Conservation (phyloP, 345 rosid species). For the Mercurialis annua region DNA sequence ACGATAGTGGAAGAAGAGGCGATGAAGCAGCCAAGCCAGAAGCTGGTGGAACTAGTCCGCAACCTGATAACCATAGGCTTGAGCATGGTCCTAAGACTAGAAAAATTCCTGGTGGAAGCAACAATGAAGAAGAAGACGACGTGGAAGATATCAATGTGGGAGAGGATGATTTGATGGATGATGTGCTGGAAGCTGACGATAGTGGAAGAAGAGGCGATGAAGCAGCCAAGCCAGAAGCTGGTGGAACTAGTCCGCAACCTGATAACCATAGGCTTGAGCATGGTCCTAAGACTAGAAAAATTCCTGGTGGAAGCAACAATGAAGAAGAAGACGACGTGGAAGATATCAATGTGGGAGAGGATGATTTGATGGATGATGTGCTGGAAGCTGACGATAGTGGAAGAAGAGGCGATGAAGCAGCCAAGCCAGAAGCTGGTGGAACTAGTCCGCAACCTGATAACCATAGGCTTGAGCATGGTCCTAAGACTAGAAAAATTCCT, state of each 20-base stretch:
- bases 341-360: conserved; percentile 82
- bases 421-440: conserved; percentile 28
- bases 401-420: conserved; percentile 46
- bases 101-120: conserved; percentile 67
- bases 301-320: conserved; percentile 60
- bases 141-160: conserved; percentile 82
- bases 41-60: conserved; percentile 7
- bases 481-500: conserved; percentile 81
- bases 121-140: conserved; percentile 77
- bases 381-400: conserved; percentile 64
- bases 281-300: conserved; percentile 89
- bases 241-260: background rate
- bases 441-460: background rate
- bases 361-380: conserved; percentile 88
- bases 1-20: conserved; percentile 49
- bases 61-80: conserved; percentile 49
- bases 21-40: conserved; percentile 46
- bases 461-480: conserved; percentile 95
- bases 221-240: conserved; percentile 33
- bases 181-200: conserved; percentile 70
- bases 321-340: conserved; percentile 88
- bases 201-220: conserved; percentile 52
- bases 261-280: conserved; percentile 78
- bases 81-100: conserved; percentile 96
- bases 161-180: conserved; percentile 92